Conservation (phyloP, 2,329 filamentous ascomycete species). For the Fusarium bactridioides region DNA sequence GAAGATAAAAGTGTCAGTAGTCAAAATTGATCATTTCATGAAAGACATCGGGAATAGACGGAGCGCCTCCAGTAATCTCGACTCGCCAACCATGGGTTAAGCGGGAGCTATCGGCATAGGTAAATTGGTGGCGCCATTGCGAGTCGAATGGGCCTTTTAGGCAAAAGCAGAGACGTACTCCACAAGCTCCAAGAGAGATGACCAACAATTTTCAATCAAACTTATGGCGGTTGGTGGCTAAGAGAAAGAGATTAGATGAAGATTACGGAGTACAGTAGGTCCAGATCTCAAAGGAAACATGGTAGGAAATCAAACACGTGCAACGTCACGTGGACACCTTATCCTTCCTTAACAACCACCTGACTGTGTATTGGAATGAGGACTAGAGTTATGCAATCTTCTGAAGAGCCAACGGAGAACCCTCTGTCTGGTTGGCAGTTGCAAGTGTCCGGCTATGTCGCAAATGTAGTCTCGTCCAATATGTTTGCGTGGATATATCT, state of each 20-base stretch:
- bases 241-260: background rate
- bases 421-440: background rate
- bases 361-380: too few species aligned
- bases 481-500: background rate
- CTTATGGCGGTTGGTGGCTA: background rate
- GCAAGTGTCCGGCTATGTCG: background rate
- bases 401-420: background rate
- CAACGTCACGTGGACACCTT: background rate
- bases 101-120: constrained; percentile 15
- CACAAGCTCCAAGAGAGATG: background rate
- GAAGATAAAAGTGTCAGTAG: background rate
- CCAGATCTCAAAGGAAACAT: too few species aligned
- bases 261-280: background rate
- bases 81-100: background rate
- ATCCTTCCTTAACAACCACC: background rate
- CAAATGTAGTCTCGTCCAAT: background rate
- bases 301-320: constrained; percentile 2
- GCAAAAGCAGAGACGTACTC: constrained; percentile 5
- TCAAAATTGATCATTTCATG: background rate
- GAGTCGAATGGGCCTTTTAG: constrained; percentile 2
- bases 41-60: constrained; percentile 32
- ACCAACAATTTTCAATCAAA: background rate
- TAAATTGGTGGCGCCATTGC: constrained; percentile 15
- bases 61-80: constrained; percentile 3
- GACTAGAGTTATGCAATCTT: background rate